These are phyloP conservation scores for Pythium myriotylum DNA, from an alignment of 352 stramenopile genomes.

Conservation along the genomic window DNA sequence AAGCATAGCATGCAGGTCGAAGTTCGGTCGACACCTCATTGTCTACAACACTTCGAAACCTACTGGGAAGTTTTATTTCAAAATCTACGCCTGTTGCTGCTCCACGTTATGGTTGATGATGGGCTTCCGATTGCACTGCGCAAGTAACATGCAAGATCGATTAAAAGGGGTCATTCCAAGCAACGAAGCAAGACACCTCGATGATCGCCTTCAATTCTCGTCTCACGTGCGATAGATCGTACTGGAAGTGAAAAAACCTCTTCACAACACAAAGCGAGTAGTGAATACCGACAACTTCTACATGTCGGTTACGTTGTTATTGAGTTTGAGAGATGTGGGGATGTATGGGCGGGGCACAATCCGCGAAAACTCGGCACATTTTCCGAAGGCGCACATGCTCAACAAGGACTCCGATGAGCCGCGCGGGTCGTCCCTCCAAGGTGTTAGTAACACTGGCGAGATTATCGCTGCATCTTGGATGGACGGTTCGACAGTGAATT, in stretches of 20 bases:
- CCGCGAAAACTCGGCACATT: constrained; percentile 21
- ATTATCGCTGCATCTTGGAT: constrained; percentile 37
- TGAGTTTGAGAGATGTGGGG: constrained; percentile 22
- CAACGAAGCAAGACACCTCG: background rate
- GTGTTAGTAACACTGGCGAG: constrained; percentile 17
- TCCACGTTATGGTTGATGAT: constrained; percentile 32
- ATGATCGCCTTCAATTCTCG: constrained; percentile 12
- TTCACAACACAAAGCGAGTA: constrained; percentile 24
- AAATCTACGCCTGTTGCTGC: constrained; percentile 39
- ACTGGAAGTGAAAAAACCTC: constrained; percentile 32
- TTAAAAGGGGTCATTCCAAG: constrained; percentile 10
- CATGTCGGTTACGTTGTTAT: constrained; percentile 25
- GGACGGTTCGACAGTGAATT: constrained; percentile 29
- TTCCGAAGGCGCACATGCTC: constrained; percentile 25
- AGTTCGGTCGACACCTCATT: constrained; percentile 31
- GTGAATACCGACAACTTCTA: constrained; percentile 45
- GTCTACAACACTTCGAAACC: constrained; percentile 39
- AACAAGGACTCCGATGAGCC: constrained; percentile 10
- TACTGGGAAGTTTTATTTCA: constrained; percentile 39
- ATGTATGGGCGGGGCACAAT: constrained; percentile 34
- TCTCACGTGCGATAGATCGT: constrained; percentile 25
- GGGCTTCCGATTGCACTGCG: constrained; percentile 32
- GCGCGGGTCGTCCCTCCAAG: constrained; percentile 17
- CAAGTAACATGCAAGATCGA: constrained; percentile 26
- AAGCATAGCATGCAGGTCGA: constrained; percentile 33